A percentile compares a stretch with the other conserved stretches of the same genome.
Conservation (phyloP, 2,329 filamentous ascomycete genomes). For the Colletotrichum orbiculare region DNA sequence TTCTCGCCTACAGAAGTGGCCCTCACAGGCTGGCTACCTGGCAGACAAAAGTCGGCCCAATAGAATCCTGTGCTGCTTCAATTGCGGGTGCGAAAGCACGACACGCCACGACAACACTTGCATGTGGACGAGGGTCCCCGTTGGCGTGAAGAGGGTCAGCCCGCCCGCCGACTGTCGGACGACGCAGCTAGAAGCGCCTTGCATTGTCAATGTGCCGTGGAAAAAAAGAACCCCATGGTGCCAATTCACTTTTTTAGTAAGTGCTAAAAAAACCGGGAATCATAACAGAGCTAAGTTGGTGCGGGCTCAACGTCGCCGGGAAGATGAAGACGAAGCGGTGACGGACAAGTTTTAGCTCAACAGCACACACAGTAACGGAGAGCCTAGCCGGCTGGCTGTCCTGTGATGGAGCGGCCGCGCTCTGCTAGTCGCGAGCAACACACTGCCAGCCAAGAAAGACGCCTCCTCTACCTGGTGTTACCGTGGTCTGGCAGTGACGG, state of each 20-base stretch:
- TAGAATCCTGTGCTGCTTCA: not conserved
- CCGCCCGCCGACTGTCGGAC: conserved; percentile 24
- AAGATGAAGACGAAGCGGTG: not conserved
- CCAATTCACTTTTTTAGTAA: not conserved
- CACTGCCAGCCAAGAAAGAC: conserved; percentile 1
- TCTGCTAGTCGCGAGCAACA: conserved; percentile 17
- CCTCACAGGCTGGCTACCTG: not conserved
- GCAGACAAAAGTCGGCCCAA: too few species aligned
- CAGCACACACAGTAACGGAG: not conserved
- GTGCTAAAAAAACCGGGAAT: conserved; percentile 2
- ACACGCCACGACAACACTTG: conserved; percentile 18
- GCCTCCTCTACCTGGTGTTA: conserved; percentile 17
- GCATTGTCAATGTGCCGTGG: conserved; percentile 5
- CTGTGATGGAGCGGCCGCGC: not conserved
- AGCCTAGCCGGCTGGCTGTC: not conserved
- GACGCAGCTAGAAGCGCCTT: conserved; percentile 32
- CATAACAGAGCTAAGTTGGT: conserved; percentile 1
- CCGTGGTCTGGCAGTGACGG: conserved; percentile 24
- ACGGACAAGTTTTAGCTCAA: not conserved
- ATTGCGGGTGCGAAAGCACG: not conserved
- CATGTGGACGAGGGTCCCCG: conserved; percentile 25
- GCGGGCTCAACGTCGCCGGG: too few species aligned
- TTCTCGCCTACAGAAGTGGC: not conserved
- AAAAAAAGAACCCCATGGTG: not conserved
- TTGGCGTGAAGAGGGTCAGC: conserved; percentile 1